Evolutionary conservation across 2,329 filamentous ascomycete genomes (phyloP).

Genomic region (Pseudocercospora crystallina): DNA sequence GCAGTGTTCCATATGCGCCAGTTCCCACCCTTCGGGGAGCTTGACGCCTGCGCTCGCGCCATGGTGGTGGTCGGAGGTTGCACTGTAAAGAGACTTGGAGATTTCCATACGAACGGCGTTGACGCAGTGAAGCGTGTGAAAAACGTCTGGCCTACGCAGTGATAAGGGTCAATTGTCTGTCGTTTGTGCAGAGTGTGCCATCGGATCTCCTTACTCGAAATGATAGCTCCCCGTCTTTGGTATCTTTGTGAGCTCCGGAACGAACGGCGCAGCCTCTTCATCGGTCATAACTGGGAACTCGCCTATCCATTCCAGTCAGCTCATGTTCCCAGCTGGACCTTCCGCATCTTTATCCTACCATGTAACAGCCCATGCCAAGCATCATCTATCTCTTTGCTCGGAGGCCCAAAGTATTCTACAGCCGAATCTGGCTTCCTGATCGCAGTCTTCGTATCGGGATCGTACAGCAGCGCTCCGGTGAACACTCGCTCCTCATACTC

Average conservation of each 20-base stretch:
- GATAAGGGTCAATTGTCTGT: not conserved
- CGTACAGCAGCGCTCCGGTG: constrained; percentile 17
- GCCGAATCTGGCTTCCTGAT: constrained; percentile 11
- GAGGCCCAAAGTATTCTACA: constrained; percentile 21
- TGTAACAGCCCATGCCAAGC: constrained; percentile 20
- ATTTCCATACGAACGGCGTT: constrained; percentile 22
- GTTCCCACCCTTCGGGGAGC: constrained; percentile 11
- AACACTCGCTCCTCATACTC: constrained; percentile 16
- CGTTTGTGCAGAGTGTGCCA: not conserved
- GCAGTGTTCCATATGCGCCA: constrained; percentile 23
- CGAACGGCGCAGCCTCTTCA: constrained; percentile 11
- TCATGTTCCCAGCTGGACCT: not conserved
- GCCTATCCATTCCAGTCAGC: not conserved
- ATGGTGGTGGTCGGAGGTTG: constrained; percentile 4
- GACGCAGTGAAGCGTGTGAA: constrained; percentile 26
- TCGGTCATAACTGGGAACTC: constrained; percentile 18
- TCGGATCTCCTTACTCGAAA: constrained; percentile 8
- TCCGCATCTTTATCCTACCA: not conserved
- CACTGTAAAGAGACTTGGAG: constrained; percentile 18
- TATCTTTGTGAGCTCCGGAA: constrained; percentile 12
- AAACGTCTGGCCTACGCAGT: constrained; percentile 15
- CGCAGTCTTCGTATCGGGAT: constrained; percentile 7
- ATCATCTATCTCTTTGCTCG: constrained; percentile 15
- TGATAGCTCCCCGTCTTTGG: constrained; percentile 12
- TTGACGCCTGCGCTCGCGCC: not conserved